These are phyloP conservation scores for Cercospora nicotianae DNA, from an alignment of 2,329 filamentous ascomycete species.

Conservation along the genomic window DNA sequence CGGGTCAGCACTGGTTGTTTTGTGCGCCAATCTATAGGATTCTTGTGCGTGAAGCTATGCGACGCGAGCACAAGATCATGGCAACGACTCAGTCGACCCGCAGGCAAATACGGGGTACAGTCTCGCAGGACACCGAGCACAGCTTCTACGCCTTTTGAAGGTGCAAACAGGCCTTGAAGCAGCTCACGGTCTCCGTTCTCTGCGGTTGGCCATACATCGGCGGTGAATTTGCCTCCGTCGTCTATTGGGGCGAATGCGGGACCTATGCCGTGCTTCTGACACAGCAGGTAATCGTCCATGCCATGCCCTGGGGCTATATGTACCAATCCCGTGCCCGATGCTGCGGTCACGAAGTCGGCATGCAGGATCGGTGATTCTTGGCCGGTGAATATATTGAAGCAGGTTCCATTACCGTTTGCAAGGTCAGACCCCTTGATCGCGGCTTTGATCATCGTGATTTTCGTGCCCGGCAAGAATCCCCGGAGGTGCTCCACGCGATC, in stretches of 20 bases:
- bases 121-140: slow-evolving; percentile 69
- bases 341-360: slow-evolving; percentile 83
- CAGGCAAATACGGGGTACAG: slow-evolving; percentile 17
- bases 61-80: slow-evolving; percentile 61
- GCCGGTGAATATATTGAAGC: slow-evolving; percentile 38
- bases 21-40: slow-evolving; percentile 96
- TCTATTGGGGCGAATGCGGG: slow-evolving; percentile 77
- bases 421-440: slow-evolving; percentile 66
- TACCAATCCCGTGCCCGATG: slow-evolving; percentile 93
- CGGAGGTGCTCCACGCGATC: slow-evolving; percentile 64
- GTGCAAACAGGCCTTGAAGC: slow-evolving; percentile 71
- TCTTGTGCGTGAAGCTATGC: slow-evolving; percentile 81
- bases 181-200: slow-evolving; percentile 28
- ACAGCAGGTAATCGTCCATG: slow-evolving; percentile 91
- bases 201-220: slow-evolving; percentile 72
- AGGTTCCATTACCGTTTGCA: slow-evolving; percentile 43
- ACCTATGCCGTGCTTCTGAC: slow-evolving; percentile 66
- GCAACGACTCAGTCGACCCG: neutral
- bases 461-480: slow-evolving; percentile 49
- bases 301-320: slow-evolving; percentile 93
- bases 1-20: slow-evolving; percentile 88
- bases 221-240: slow-evolving; percentile 76
- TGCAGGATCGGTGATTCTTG: slow-evolving; percentile 67
- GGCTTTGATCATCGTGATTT: slow-evolving; percentile 51
- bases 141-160: slow-evolving; percentile 66